phyloP scores from a whole-genome alignment of 192 early-diverging fungal species.

The Entomortierella chlamydospora region DNA sequence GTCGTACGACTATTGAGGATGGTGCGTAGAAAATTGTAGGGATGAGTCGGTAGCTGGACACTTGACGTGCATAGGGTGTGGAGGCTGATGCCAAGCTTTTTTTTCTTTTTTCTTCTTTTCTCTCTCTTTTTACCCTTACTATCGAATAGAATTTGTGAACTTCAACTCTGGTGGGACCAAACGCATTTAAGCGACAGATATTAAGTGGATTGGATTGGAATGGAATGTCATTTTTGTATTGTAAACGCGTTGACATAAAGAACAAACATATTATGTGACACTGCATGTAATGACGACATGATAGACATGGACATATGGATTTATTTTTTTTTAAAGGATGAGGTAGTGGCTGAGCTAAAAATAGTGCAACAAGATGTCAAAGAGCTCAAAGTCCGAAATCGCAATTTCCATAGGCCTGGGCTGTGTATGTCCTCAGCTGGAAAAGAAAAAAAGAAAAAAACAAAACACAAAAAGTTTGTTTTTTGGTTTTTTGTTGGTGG shows the following conservation, averaged over 20 bases:
- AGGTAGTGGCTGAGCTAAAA: slow-evolving; percentile 16
- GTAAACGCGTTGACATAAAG: no score
- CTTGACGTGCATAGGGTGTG: not conserved
- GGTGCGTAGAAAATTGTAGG: slow-evolving; percentile 10
- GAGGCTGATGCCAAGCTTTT: slow-evolving; percentile 23
- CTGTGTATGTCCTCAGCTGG: not conserved
- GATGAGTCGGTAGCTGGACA: not conserved
- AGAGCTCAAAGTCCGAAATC: not conserved
- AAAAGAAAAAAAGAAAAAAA: not conserved
- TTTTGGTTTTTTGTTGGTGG: slow-evolving; percentile 3
- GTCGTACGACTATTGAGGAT: slow-evolving; percentile 41
- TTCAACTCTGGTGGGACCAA: no score
- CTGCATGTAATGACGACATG: not conserved
- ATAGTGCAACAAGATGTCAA: not conserved
- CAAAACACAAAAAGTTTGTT: not conserved
- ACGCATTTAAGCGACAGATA: no score
- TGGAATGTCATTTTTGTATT: no score
- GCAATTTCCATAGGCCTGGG: not conserved
- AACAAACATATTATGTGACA: no score
- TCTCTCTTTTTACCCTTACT: no score
- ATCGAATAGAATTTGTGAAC: no score
- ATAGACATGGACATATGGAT: no score
- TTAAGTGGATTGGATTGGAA: no score
- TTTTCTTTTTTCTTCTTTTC: not conserved
- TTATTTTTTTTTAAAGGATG: no score